These are phyloP conservation scores for Penicillium salamii DNA, from an alignment of 495 filamentous ascomycete species.

Conservation along the genomic window DNA sequence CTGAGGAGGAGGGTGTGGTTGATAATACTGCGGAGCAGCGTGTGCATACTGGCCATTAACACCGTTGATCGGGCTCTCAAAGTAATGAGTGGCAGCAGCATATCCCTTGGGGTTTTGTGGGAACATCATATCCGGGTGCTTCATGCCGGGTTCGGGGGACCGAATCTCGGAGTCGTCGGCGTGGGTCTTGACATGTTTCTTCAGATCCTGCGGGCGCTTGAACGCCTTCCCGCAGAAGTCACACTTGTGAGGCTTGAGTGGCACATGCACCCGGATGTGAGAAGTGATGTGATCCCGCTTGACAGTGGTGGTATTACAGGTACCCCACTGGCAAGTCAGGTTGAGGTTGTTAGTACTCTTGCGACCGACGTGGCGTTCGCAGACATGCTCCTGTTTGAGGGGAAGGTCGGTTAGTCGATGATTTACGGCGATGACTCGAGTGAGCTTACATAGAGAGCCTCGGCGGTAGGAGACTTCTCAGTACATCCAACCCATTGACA, in stretches of 20 bases:
- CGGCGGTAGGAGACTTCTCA: constrained; percentile 75
- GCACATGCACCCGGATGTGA: constrained; percentile 97
- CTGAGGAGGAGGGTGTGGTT: constrained; percentile 50
- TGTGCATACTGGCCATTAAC: constrained; percentile 47
- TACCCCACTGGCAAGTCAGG: constrained; percentile 95
- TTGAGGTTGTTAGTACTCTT: constrained; percentile 99
- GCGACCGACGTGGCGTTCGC: constrained; percentile 96
- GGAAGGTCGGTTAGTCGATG: neutral
- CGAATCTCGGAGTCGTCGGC: constrained; percentile 92
- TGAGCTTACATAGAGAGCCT: constrained; percentile 83
- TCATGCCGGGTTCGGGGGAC: constrained; percentile 63
- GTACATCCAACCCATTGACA: constrained; percentile 88
- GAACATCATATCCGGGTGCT: constrained; percentile 52
- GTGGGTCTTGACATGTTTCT: constrained; percentile 99
- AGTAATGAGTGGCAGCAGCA: constrained; percentile 42
- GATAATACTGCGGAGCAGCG: constrained; percentile 55
- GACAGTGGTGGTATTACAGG: constrained; percentile 92
- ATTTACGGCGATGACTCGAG: neutral
- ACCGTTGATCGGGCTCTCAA: constrained; percentile 40
- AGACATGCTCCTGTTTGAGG: constrained; percentile 86
- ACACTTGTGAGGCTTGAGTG: constrained; percentile 97
- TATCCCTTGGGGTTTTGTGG: constrained; percentile 44
- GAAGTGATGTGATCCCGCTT: constrained; percentile 99
- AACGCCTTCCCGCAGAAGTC: constrained; percentile 98
- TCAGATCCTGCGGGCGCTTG: constrained; percentile 97